A percentile compares a stretch with the other conserved stretches of the same genome.
These are phyloP conservation scores for Pistacia vera DNA, from an alignment of 345 rosid genomes.

Conservation along the genomic window DNA sequence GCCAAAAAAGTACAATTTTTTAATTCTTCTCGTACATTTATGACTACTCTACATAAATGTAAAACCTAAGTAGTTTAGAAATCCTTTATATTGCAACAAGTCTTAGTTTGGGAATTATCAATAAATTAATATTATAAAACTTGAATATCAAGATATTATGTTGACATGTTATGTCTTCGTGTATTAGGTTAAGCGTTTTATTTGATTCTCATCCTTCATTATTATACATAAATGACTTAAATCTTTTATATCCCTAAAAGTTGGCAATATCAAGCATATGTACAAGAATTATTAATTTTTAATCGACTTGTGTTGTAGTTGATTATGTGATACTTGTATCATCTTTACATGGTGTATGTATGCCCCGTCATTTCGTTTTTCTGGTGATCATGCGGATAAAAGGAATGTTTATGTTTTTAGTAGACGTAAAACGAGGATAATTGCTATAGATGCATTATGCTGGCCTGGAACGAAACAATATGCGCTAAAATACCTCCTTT, in stretches of 20 bases:
- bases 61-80: not conserved
- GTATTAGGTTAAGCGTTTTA: not conserved
- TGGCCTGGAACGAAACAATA: slow-evolving; percentile 66
- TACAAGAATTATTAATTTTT: not conserved
- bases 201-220: not conserved
- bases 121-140: not conserved
- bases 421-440: slow-evolving; percentile 65
- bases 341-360: slow-evolving; percentile 51
- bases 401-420: slow-evolving; percentile 54
- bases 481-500: slow-evolving; percentile 45
- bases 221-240: not conserved
- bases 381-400: slow-evolving; percentile 74
- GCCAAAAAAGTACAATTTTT: not conserved
- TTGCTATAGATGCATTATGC: slow-evolving; percentile 82
- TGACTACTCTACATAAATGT: not conserved
- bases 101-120: not conserved
- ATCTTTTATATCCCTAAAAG: not conserved
- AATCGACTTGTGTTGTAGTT: slow-evolving; percentile 17
- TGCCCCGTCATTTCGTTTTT: slow-evolving; percentile 87
- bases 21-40: not conserved
- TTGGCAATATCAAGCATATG: not conserved
- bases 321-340: slow-evolving; percentile 18
- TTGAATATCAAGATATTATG: not conserved
- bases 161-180: not conserved
- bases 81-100: not conserved